Conservation (phyloP, 495 filamentous ascomycete genomes). For the Neurospora sublineolata region DNA sequence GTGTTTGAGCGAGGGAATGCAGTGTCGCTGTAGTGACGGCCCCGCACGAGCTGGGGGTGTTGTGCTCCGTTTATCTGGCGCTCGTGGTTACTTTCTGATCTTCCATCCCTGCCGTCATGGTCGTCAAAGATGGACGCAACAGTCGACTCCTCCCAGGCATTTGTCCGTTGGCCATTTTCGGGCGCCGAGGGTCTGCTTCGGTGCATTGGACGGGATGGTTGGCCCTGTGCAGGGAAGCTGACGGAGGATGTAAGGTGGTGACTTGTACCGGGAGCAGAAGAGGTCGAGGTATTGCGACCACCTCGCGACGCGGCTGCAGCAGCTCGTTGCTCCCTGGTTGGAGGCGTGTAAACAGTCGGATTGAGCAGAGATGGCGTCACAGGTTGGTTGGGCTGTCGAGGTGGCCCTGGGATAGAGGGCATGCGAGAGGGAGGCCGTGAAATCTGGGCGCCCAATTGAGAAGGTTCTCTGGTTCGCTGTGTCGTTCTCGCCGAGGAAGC, state of each 20-base stretch:
- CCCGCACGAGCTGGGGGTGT: conserved; percentile 2
- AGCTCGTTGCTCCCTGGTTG: background rate
- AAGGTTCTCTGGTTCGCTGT: background rate
- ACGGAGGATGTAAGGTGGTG: conserved; percentile 10
- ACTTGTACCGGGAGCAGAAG: background rate
- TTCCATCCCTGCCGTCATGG: conserved; percentile 15
- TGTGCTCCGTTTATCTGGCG: conserved; percentile 7
- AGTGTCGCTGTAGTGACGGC: conserved; percentile 17
- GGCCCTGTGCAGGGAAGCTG: conserved; percentile 9
- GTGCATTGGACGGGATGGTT: conserved; percentile 21
- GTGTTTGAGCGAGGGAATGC: conserved; percentile 1
- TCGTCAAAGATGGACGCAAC: conserved; percentile 27
- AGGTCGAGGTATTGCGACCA: background rate
- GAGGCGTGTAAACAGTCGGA: background rate
- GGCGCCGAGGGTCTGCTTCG: conserved; percentile 19
- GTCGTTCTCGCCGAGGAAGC: background rate
- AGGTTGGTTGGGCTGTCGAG: background rate
- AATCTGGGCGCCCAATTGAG: background rate
- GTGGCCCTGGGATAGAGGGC: background rate
- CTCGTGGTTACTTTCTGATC: conserved; percentile 17
- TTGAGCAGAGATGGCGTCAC: background rate
- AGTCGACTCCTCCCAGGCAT: conserved; percentile 29
- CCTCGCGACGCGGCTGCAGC: conserved; percentile 2
- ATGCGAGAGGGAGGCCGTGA: background rate
- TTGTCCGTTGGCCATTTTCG: conserved; percentile 12